Evolutionary conservation across 768 basidiomycete genomes (phyloP).

Genomic region (Lactarius trivialis): DNA sequence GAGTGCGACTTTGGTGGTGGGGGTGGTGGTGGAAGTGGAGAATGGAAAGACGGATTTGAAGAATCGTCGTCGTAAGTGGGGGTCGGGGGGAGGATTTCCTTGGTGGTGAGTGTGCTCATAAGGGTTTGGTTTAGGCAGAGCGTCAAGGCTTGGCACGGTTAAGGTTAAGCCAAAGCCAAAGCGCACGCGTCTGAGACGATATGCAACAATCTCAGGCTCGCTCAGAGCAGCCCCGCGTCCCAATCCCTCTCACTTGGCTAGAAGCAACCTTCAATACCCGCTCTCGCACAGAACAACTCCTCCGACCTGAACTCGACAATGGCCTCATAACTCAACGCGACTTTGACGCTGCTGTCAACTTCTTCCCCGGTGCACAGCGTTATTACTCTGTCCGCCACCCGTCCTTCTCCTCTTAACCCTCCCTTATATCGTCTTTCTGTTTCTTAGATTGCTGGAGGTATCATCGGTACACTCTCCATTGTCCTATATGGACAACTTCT

Average conservation of each 20-base stretch:
- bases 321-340: slow-evolving; percentile 47
- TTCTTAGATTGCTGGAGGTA: slow-evolving; percentile 25
- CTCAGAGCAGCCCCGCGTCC: slow-evolving; percentile 21
- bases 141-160: no score
- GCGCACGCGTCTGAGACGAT: slow-evolving; percentile 1
- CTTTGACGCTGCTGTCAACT: slow-evolving; percentile 47
- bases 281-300: slow-evolving; percentile 38
- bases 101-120: slow-evolving; percentile 22
- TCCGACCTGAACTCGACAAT: slow-evolving; percentile 46
- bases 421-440: no score
- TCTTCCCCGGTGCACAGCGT: slow-evolving; percentile 45
- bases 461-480: slow-evolving; percentile 27
- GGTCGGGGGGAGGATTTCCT: slow-evolving; percentile 28
- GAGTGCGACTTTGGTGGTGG: slow-evolving; percentile 23
- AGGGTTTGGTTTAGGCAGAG: slow-evolving; percentile 17
- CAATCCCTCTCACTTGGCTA: slow-evolving; percentile 35
- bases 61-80: background rate
- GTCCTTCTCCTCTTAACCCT: slow-evolving; percentile 8
- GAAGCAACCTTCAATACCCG: slow-evolving; percentile 41
- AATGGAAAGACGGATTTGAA: background rate
- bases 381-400: slow-evolving; percentile 38
- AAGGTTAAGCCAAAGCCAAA: slow-evolving; percentile 5
- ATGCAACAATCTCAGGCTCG: slow-evolving; percentile 7
- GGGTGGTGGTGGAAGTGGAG: background rate
- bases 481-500: slow-evolving; percentile 27